phyloP scores from a whole-genome alignment of 208 protist genomes.

The Leishmania guyanensis region DNA sequence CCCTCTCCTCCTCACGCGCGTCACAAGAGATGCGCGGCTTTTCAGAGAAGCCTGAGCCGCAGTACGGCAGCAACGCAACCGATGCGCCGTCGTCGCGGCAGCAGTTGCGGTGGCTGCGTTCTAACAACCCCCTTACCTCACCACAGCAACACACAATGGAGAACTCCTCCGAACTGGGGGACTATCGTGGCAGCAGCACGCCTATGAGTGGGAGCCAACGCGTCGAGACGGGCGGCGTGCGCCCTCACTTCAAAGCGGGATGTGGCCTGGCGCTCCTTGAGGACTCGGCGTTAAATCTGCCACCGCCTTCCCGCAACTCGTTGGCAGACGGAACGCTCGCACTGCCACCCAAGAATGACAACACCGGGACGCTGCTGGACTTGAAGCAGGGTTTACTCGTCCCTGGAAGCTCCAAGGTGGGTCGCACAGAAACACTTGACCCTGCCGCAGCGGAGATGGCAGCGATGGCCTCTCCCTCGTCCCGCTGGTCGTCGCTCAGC shows the following conservation, averaged over 20 bases:
- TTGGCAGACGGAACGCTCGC: not conserved
- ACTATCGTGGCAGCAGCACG: not conserved
- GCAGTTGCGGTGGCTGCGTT: not conserved
- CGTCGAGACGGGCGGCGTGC: not conserved
- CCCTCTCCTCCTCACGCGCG: not conserved
- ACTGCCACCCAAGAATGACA: not conserved
- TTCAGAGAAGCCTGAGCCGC: not conserved
- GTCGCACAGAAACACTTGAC: constrained; percentile 33
- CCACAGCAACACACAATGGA: not conserved
- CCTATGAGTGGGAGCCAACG: constrained; percentile 2
- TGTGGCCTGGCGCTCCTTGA: constrained; percentile 45
- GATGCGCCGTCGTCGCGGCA: not conserved
- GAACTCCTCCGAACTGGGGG: constrained; percentile 4
- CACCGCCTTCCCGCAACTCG: constrained; percentile 7
- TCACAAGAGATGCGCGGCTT: not conserved
- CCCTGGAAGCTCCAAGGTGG: not conserved
- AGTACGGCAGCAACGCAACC: not conserved
- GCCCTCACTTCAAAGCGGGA: constrained; percentile 13
- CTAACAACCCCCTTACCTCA: not conserved
- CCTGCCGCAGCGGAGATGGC: constrained; percentile 29
- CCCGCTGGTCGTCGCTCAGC: not conserved
- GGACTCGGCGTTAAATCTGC: constrained; percentile 20
- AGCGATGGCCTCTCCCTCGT: not conserved
- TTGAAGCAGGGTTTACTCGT: constrained; percentile 2
- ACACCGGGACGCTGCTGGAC: not conserved